Conservation (phyloP, 495 filamentous ascomycete genomes). For the Xylaria sp. region DNA sequence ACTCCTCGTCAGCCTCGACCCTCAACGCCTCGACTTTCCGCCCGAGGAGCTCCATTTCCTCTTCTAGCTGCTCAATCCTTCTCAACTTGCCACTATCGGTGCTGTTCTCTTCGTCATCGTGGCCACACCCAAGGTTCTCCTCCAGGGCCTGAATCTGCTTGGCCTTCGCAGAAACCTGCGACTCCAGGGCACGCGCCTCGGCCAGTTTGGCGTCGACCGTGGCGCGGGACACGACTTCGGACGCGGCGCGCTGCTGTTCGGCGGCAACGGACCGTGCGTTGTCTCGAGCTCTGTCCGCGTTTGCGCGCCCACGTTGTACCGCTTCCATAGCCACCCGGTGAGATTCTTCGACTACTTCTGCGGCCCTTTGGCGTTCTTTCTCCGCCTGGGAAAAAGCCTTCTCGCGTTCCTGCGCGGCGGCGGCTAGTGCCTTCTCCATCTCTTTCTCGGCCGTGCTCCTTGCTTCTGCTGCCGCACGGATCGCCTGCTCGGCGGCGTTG, state of each 20-base stretch:
- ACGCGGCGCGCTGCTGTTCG: background rate
- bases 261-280: background rate
- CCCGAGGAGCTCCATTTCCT: conserved; percentile 28
- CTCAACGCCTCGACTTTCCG: conserved; percentile 27
- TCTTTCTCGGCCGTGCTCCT: background rate
- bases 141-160: conserved; percentile 28
- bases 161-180: conserved; percentile 36
- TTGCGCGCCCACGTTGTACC: background rate
- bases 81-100: background rate
- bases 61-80: conserved; percentile 23
- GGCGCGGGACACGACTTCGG: background rate
- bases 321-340: background rate
- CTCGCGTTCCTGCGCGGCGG: conserved; percentile 1
- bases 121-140: conserved; percentile 1
- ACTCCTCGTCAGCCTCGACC: conserved; percentile 36
- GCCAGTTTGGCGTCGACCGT: conserved; percentile 34
- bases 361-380: background rate
- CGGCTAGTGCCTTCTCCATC: conserved; percentile 4
- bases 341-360: background rate
- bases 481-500: conserved; percentile 6
- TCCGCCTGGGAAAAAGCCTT: background rate
- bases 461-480: background rate
- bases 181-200: conserved; percentile 40
- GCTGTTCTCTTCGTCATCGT: conserved; percentile 17
- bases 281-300: background rate